Evolutionary conservation across 176 grass and related monocot species (phyloP).

Genomic region (Juncus inflexus): DNA sequence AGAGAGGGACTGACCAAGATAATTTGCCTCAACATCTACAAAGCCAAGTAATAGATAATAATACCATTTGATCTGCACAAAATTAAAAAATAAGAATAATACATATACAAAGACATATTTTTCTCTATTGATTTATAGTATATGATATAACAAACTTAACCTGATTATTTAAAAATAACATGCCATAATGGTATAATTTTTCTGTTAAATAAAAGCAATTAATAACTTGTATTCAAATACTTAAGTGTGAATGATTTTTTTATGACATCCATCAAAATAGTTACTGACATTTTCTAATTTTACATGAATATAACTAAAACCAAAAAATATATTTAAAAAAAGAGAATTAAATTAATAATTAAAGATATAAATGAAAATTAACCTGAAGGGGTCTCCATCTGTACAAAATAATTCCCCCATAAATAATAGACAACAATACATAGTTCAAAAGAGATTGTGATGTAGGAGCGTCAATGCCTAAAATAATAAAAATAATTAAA

Average conservation of each 20-base stretch:
- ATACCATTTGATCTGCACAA: constrained; percentile 66
- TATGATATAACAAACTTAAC: no score
- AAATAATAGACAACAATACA: constrained; percentile 42
- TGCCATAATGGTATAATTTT: no score
- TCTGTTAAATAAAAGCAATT: no score
- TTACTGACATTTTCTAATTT: neutral
- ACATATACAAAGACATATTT: no score
- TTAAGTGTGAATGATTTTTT: neutral
- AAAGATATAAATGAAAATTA: neutral
- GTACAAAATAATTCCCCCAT: constrained; percentile 40
- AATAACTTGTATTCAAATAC: neutral
- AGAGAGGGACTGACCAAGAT: constrained; percentile 40
- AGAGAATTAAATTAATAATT: neutral
- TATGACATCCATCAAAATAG: no score
- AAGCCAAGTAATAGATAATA: constrained; percentile 53
- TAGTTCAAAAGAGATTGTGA: constrained; percentile 72
- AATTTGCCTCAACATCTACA: constrained; percentile 69
- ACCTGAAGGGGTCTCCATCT: constrained; percentile 51
- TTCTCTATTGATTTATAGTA: no score
- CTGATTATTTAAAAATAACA: no score
- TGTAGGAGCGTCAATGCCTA: constrained; percentile 57
- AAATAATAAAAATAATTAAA: neutral
- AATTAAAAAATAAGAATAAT: neutral
- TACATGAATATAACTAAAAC: neutral
- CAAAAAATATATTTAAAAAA: neutral